Base-by-base conservation (phyloP, 2,329 filamentous ascomycete species). In the Colletotrichum simmondsii region DNA sequence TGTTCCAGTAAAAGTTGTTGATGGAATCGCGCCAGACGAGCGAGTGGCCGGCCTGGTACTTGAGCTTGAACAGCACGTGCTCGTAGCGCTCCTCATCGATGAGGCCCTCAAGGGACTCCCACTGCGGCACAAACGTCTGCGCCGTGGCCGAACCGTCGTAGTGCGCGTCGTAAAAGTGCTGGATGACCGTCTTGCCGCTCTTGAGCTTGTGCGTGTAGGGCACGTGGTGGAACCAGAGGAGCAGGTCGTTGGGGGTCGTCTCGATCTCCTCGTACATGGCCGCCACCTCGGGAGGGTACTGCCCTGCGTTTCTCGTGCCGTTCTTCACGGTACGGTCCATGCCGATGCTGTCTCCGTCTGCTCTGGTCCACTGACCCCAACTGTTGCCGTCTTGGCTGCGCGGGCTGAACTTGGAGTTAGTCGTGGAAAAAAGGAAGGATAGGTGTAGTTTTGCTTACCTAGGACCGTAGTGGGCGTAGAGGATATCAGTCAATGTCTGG, bases 161-260 rank as follows among this genome's bases (percentile, higher is more conserved):
- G 73, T 92, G 90, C 0, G 89, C 89, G 73, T 92, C 87, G 77
- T 92, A 92, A 79, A 92, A 91, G 77, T 92, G 89, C 76, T 92
- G 90, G 64, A 92, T 92, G 3, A 94, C 91, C 0, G 92, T 92
- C 80, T 92, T 89, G 12, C 91, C 90, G 0, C 87, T 90, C 11
- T 90, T 85, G 2, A 94, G 85, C 7, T 79, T 80, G 52, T 92
- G 88, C 0, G 90, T 92, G 78, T 93, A 94, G 4, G 88, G 87
- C 0, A 94, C 91, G 77, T 94, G 92, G 79, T 94, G 92, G 81
- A 94, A 94, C 92, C 92, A 94, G 2, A 94, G 83, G 2, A 94
- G 80, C 1, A 94, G 83, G 26, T 94, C 85, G 73, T 94, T 92
- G 0, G 92, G 92, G 0, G 92, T 94, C 0, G 89, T 91, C 16